Conservation (phyloP, 306 rosid species). For the Alnus glutinosa region DNA sequence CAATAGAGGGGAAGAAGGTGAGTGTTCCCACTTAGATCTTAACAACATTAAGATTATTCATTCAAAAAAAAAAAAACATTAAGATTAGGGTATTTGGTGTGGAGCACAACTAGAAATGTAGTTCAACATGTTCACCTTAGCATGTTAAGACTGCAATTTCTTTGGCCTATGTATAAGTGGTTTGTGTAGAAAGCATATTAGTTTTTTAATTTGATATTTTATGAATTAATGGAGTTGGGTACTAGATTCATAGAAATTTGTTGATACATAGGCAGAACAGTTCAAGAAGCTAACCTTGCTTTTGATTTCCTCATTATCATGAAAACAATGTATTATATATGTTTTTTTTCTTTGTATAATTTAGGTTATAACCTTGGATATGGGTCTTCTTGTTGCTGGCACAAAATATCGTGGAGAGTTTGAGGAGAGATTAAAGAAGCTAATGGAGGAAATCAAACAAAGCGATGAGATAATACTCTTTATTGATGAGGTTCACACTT, state of each 20-base stretch:
- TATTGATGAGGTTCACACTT: slow-evolving; percentile 92
- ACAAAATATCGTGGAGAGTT: slow-evolving; percentile 99
- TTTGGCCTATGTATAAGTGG: background rate
- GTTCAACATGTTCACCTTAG: background rate
- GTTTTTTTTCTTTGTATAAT: slow-evolving; percentile 9
- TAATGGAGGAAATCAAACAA: slow-evolving; percentile 97
- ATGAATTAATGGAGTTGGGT: background rate
- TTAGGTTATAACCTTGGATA: slow-evolving; percentile 93
- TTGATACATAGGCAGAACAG: background rate
- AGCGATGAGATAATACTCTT: slow-evolving; percentile 92
- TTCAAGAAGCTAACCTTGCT: background rate
- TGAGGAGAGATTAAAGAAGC: slow-evolving; percentile 91
- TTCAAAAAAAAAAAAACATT: background rate
- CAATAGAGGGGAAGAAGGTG: slow-evolving; percentile 96
- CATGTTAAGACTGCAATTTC: background rate
- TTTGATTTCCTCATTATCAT: slow-evolving; percentile 4
- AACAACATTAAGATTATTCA: background rate
- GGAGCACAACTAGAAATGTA: background rate
- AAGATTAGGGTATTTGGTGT: slow-evolving; percentile 5
- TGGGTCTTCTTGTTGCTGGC: slow-evolving; percentile 98
- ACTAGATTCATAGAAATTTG: background rate
- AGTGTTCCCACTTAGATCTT: slow-evolving; percentile 4
- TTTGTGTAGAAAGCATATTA: background rate
- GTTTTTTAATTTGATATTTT: background rate
- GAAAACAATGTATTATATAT: background rate